Evolutionary conservation across 2,329 filamentous ascomycete genomes (phyloP), one percentile per base, ranked within the genome.

Genomic region (Chaetomium sp.): DNA sequence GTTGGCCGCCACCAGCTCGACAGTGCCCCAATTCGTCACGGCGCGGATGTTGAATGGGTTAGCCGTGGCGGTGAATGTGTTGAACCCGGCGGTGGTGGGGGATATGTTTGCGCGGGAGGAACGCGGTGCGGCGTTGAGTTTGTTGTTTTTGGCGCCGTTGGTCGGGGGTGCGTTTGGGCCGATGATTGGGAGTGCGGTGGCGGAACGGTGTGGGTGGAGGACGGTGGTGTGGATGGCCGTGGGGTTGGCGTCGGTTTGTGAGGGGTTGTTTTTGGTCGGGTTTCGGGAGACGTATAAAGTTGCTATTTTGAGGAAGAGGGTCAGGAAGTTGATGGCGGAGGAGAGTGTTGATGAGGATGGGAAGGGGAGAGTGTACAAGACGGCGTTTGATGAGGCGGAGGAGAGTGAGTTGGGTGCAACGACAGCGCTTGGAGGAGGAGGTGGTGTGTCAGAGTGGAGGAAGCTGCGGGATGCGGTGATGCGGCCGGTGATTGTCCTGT

Each of bases 211-310:
- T 2, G 80, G 81, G 3, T 85, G 82, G 82, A 69, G 81, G 35
- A 64, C 67, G 47, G 74, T 80, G 0, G 65, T 85, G 2, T 78
- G 77, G 71, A 74, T 81, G 55, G 72, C 74, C 7, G 75, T 73
- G 1, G 70, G 62, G 0, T 63, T 84, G 34, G 77, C 80, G 0
- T 65, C 71, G 5, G 59, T 71, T 1, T 80, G 76, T 59, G 79
- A 81, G 65, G 36, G 79, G 0, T 49, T 76, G 4, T 79, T 84
- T 58, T 65, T 84, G 6, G 69, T 69, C 0, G 76, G 70, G 62
- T 82, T 80, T 62, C 69, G 74, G 5, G 84, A 87, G 69, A 86
- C 84, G 10, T 86, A 86, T 67, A 79, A 77, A 62, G 74, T 82
- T 42, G 69, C 74, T 1, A 81, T 86, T 46, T 67, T 85, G 43